Base-by-base conservation (phyloP, 139 green algal species). In the Chlorokybus atmophyticus region DNA sequence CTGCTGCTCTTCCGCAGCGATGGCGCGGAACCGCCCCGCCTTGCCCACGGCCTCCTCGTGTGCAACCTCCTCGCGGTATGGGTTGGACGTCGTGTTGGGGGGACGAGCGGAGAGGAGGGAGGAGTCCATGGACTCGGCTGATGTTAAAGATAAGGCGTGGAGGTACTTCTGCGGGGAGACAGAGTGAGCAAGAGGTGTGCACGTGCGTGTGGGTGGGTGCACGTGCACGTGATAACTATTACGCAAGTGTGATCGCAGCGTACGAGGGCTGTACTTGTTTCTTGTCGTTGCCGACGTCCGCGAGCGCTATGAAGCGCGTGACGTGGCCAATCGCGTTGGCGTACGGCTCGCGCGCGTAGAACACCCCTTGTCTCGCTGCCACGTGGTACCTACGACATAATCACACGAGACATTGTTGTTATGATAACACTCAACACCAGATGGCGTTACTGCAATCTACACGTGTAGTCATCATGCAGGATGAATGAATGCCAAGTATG, bases 251-350 rank as follows among this genome's bases (percentile, higher is more conserved):
- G n/a, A n/a, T n/a, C n/a, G n/a, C n/a, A n/a, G n/a, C n/a, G n/a
- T n/a, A n/a, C n/a, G n/a, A n/a, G n/a, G n/a, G n/a, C n/a, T n/a
- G n/a, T n/a, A 64, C 59, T 32, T 70, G 62, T 68, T 87, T 87
- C 32, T 24, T 40, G 8, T 59, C 40, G 47, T 79, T 79, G 10
- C 61, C 67, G 4, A 84, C 67, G 10, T 71, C 55, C 1, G 77
- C 87, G 26, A 96, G 71, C 0, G 55, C 74, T 2, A 95, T 72
- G 73, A 96, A 95, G 39, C 88, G 73, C 7, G 88, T 95, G 1
- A 80, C 82, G 32, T 85, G 75, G 2, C 10, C 32, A 25, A 5
- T 8, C 5, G 7, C 10, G 10, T 69, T 69, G 19, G 7, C 39
- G 75, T 95, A 97, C 1, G 89, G 89, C 48, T 73, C 40, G 3